Conservation (phyloP, 1,139 yeast species). For the Kazachstania sp. region DNA sequence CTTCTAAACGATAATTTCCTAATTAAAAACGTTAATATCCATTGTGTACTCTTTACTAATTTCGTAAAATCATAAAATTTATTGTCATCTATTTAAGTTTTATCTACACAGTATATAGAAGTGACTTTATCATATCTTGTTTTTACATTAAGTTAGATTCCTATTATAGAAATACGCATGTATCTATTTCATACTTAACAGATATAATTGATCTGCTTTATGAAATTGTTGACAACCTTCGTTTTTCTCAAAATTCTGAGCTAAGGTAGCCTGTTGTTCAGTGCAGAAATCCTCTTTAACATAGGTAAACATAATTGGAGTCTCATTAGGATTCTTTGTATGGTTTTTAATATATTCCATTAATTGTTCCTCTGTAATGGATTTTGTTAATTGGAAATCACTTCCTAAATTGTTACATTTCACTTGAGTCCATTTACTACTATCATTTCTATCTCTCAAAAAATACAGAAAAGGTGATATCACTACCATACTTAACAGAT, state of each 20-base stretch:
- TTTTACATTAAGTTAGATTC: too few relatives aligned
- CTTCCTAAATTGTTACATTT: slow-evolving; percentile 13
- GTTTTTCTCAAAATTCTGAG: slow-evolving; percentile 14
- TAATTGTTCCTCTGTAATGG: slow-evolving; percentile 14
- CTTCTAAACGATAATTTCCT: too few relatives aligned
- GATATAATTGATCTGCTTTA: slow-evolving; percentile 17
- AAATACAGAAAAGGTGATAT: slow-evolving; percentile 25
- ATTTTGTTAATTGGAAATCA: slow-evolving; percentile 14
- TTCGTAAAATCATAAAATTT: too few relatives aligned
- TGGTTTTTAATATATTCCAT: slow-evolving; percentile 16
- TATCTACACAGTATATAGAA: too few relatives aligned
- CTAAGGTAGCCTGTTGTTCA: slow-evolving; percentile 11
- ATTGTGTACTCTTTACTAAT: too few relatives aligned
- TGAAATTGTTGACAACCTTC: slow-evolving; percentile 16
- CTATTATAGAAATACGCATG: too few relatives aligned
- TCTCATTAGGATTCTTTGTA: slow-evolving; percentile 22
- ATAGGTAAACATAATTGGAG: slow-evolving; percentile 27
- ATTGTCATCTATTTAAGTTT: too few relatives aligned
- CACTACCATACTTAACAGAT: slow-evolving; percentile 20
- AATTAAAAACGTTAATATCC: too few relatives aligned
- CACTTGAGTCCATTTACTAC: slow-evolving; percentile 16
- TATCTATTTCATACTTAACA: slow-evolving; percentile 4
- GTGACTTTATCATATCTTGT: too few relatives aligned
- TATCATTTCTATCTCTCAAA: slow-evolving; percentile 15
- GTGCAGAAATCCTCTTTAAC: slow-evolving; percentile 13